Conservation (phyloP, 768 basidiomycete genomes). For the Rhodotorula toruloides region DNA sequence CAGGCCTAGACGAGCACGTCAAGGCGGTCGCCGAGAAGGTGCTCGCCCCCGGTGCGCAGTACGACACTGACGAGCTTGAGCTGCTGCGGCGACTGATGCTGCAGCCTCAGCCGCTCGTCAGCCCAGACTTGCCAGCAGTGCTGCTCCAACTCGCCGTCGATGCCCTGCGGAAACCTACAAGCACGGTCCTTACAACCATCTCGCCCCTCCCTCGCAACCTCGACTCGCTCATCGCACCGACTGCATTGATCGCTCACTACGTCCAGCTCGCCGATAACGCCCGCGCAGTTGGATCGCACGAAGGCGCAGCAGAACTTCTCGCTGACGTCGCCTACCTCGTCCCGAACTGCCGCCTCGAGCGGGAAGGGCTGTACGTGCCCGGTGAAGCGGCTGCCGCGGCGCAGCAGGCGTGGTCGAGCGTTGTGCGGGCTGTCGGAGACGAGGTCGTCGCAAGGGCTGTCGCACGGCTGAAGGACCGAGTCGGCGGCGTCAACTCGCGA, state of each 20-base stretch:
- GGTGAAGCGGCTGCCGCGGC: constrained; percentile 22
- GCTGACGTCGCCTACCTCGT: constrained; percentile 25
- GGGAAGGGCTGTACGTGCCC: background rate
- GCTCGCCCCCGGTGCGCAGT: background rate
- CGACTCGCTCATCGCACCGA: constrained; percentile 7
- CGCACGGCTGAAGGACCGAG: background rate
- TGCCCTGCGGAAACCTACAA: background rate
- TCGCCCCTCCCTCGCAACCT: background rate
- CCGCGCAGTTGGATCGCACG: background rate
- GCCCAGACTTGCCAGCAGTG: background rate
- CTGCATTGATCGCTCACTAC: constrained; percentile 9
- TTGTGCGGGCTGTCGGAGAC: background rate
- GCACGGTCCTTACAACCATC: background rate
- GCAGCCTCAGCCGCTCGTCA: constrained; percentile 26
- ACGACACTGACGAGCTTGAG: constrained; percentile 4
- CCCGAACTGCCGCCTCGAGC: constrained; percentile 4
- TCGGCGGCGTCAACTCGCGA: background rate
- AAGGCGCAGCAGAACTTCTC: background rate
- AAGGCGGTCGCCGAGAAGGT: constrained; percentile 1
- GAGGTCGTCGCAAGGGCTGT: background rate
- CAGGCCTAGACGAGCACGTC: constrained; percentile 20
- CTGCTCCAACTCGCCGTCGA: constrained; percentile 5
- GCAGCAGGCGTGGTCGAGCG: constrained; percentile 6
- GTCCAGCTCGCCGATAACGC: background rate
- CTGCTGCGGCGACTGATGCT: constrained; percentile 19